Evolutionary conservation across 2,329 filamentous ascomycete species (phyloP), one percentile per base, ranked within the genome.

Genomic region (Elsinoe fawcettii): DNA sequence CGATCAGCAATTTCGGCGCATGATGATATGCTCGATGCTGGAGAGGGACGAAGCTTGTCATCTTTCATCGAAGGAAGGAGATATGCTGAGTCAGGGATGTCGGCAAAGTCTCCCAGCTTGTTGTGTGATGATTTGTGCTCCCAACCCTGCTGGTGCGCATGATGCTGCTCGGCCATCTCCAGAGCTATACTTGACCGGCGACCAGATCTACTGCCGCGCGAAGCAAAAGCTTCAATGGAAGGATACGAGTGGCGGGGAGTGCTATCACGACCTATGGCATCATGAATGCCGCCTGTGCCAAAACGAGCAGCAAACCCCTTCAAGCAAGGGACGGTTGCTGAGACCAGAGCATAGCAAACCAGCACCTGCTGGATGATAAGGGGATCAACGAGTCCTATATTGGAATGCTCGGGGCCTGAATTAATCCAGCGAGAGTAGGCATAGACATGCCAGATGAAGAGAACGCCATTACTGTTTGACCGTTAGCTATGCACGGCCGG

Each of bases 271-370:
- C 20, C 16, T 12, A 53, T 53, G 20, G 20, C 32, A 53, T 59
- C 54, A 11, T 37, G 25, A 16, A 59, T 56, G n/a, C 58, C 58
- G 7, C 58, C 51, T 20, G 57, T 55, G 12, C 22, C 43, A 20
- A 65, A n/a, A 59, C 60, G 61, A 59, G 60, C 63, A 23, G 64
- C 51, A 57, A 66, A 66, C 9, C 58, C 53, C 43, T 61, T 56
- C 9, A 66, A 53, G 44, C 61, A 64, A 2, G 64, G 64, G 25
- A 65, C 62, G 7, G 63, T 64, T 27, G 64, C 63, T 12, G 62
- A 62, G 32, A 66, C 60, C 39, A 66, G 63, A 30, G 63, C 62
- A 55, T 63, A 63, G 49, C 58, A 59, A 8, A 66, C 57, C 2
- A 61, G 59, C 36, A 62, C 58, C 57, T 65, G 59, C 58, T 66